These are phyloP conservation scores for Trichoderma endophyticum DNA, from an alignment of 2,329 filamentous ascomycete genomes.

Conservation along the genomic window DNA sequence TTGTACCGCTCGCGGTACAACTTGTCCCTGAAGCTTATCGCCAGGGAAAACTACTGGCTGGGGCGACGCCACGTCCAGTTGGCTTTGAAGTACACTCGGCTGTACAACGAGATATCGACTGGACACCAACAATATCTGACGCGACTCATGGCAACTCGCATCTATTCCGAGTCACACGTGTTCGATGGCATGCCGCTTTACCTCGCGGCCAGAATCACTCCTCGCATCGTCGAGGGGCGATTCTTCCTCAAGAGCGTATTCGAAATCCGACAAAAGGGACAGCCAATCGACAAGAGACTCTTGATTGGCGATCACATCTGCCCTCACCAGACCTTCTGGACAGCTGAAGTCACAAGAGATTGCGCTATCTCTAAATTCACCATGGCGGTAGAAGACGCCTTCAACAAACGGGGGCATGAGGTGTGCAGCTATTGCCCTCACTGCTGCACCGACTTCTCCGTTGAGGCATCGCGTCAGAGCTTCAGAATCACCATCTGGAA, in stretches of 20 bases:
- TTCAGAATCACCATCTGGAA: background rate
- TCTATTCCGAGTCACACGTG: background rate
- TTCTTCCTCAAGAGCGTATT: background rate
- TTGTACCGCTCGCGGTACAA: background rate
- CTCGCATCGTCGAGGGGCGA: background rate
- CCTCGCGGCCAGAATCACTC: background rate
- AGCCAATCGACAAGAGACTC: background rate
- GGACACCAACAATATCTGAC: background rate
- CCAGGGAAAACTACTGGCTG: background rate
- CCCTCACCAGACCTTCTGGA: background rate
- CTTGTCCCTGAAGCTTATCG: background rate
- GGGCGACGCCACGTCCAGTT: slow-evolving; percentile 17
- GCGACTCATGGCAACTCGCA: background rate
- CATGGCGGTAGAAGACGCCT: background rate
- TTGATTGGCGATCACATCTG: background rate
- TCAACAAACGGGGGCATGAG: background rate
- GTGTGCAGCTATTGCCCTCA: background rate
- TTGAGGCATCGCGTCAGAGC: background rate
- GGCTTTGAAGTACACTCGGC: slow-evolving; percentile 20
- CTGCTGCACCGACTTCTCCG: slow-evolving; percentile 12
- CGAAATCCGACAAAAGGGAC: background rate
- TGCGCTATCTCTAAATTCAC: background rate
- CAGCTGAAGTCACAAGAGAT: background rate
- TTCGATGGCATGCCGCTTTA: background rate
- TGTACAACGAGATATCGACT: background rate